A percentile compares a stretch with the other conserved stretches of the same genome.
Evolutionary conservation across 1,284 basidiomycete species (phyloP).

Genomic region (Ceratobasidium sp.): DNA sequence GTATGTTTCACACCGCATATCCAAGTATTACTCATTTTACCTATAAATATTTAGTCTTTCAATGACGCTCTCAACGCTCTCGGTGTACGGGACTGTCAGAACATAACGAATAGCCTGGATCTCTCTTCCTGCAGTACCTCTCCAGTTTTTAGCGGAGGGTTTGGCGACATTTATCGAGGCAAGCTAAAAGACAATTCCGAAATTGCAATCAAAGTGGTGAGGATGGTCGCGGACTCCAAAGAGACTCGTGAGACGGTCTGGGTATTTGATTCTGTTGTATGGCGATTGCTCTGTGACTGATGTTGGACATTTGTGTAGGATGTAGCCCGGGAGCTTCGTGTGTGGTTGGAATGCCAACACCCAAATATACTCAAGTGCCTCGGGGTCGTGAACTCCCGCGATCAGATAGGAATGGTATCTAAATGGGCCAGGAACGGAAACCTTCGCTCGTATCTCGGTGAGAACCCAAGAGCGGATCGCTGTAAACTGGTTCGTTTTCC

Average conservation of each 20-base stretch:
- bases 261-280: neutral
- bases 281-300: neutral
- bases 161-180: neutral
- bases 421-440: conserved; percentile 13
- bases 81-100: neutral
- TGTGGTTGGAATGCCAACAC: conserved; percentile 3
- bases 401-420: conserved; percentile 1
- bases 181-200: neutral
- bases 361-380: neutral
- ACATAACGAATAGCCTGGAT: neutral
- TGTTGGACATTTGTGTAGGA: neutral
- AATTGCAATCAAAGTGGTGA: conserved; percentile 6
- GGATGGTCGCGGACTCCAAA: neutral
- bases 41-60: too few species aligned
- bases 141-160: neutral
- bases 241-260: neutral
- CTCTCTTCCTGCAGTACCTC: neutral
- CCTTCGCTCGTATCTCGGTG: neutral
- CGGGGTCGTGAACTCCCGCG: neutral
- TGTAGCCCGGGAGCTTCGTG: neutral
- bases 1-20: too few species aligned
- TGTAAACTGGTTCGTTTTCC: neutral
- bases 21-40: too few species aligned
- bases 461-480: neutral
- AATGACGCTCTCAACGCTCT: too few species aligned